Evolutionary conservation across 352 stramenopile species (phyloP).

Genomic region (Phytophthora sansomeana): DNA sequence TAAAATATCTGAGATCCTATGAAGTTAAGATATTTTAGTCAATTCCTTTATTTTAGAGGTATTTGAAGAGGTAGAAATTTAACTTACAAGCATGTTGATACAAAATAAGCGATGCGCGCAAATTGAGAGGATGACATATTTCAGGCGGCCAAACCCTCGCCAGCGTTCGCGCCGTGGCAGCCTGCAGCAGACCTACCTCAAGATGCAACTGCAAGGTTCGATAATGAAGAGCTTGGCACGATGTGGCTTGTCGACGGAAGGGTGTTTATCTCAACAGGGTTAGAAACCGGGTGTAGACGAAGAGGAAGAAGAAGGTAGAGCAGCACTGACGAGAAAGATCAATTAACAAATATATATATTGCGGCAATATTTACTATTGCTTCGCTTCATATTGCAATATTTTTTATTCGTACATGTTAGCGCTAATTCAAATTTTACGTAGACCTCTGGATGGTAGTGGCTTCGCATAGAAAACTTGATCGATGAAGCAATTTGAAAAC

Average conservation of each 20-base stretch:
- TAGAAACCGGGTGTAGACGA: neutral
- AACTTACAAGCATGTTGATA: no score
- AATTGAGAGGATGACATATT: neutral
- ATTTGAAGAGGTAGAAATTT: no score
- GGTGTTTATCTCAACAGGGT: neutral
- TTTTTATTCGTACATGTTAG: no score
- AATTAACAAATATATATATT: slow-evolving; percentile 11
- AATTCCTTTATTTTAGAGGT: no score
- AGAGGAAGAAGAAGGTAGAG: neutral
- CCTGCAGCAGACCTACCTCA: slow-evolving; percentile 15
- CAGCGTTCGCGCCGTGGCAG: neutral
- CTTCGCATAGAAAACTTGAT: no score
- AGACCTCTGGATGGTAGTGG: no score
- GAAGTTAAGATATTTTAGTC: no score
- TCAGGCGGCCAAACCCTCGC: neutral
- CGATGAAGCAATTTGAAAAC: no score
- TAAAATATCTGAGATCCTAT: no score
- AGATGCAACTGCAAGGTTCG: neutral
- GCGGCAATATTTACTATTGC: slow-evolving; percentile 25
- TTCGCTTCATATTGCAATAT: neutral
- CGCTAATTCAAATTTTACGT: no score
- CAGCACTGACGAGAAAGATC: no score
- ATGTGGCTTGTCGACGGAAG: neutral
- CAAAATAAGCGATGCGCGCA: neutral
- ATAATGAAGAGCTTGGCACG: neutral